These are phyloP conservation scores for Leishmania aethiopica DNA, from an alignment of 208 protist species.

Conservation along the genomic window DNA sequence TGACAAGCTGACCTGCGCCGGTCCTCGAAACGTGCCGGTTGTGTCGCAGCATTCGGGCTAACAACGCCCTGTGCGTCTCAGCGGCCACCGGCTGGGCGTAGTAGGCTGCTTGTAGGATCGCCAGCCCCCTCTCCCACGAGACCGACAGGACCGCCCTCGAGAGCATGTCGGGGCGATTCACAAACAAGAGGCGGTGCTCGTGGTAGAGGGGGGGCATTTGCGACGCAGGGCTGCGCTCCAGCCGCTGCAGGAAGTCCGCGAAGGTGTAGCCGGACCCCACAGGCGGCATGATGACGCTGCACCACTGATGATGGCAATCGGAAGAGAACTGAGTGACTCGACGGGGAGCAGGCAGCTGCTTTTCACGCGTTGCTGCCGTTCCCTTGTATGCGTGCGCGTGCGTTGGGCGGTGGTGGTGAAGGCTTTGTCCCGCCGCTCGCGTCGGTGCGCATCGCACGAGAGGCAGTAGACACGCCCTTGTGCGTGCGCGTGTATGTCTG, in stretches of 20 bases:
- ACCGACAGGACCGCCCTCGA: constrained; percentile 55
- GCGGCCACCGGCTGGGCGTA: constrained; percentile 66
- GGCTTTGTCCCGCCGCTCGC: neutral
- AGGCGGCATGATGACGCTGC: constrained; percentile 44
- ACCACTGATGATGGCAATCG: neutral
- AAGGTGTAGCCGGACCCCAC: constrained; percentile 75
- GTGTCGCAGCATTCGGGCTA: constrained; percentile 85
- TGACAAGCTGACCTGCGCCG: constrained; percentile 39
- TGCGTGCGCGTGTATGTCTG: constrained; percentile 5
- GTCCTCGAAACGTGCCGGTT: constrained; percentile 55
- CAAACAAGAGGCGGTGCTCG: constrained; percentile 72
- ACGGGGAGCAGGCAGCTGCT: neutral
- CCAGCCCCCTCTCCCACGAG: constrained; percentile 68
- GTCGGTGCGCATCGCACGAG: neutral
- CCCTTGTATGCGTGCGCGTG: neutral
- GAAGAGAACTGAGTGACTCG: neutral
- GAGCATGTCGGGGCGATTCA: constrained; percentile 83
- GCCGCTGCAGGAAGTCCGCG: constrained; percentile 77
- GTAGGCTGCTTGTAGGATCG: constrained; percentile 73
- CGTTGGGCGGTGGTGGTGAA: neutral
- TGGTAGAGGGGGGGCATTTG: constrained; percentile 85
- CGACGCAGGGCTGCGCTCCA: constrained; percentile 72
- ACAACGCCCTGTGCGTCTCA: constrained; percentile 65
- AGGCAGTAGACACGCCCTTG: neutral
- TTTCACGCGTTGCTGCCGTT: neutral